Conservation (phyloP, 2,329 filamentous ascomycete species). For the Byssochlamys sp. region DNA sequence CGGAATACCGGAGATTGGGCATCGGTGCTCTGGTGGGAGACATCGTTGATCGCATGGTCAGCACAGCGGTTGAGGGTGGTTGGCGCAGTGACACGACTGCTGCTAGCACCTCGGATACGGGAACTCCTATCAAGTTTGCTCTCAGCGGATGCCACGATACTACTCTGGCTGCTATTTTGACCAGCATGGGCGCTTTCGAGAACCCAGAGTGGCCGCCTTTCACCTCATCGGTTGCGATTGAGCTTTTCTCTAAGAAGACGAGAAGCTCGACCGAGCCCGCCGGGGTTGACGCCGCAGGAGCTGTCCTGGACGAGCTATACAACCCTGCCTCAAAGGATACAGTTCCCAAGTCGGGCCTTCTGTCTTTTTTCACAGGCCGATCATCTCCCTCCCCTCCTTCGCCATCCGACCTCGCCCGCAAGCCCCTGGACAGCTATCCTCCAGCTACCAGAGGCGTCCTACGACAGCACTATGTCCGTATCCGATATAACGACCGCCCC, state of each 20-base stretch:
- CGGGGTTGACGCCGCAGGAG: conserved; percentile 6
- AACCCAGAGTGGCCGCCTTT: conserved; percentile 76
- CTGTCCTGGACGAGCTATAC: conserved; percentile 16
- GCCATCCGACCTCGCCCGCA: conserved; percentile 24
- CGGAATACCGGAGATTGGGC: conserved; percentile 79
- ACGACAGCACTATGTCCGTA: conserved; percentile 70
- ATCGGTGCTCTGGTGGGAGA: conserved; percentile 81
- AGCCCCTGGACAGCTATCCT: conserved; percentile 21
- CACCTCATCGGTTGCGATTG: conserved; percentile 81
- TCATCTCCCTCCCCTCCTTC: conserved; percentile 10
- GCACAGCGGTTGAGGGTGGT: conserved; percentile 52
- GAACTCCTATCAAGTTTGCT: conserved; percentile 55
- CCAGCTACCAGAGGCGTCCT: conserved; percentile 18
- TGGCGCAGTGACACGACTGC: conserved; percentile 43
- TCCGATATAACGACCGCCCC: conserved; percentile 81
- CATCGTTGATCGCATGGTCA: conserved; percentile 62
- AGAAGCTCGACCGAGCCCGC: background rate
- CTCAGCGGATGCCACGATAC: conserved; percentile 88
- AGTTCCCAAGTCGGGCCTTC: conserved; percentile 18
- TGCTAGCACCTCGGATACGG: conserved; percentile 38
- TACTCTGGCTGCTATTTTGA: conserved; percentile 69
- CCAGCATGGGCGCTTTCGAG: conserved; percentile 70
- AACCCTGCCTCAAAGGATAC: conserved; percentile 11
- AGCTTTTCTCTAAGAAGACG: conserved; percentile 62
- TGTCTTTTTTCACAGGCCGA: conserved; percentile 22